Evolutionary conservation across 2,329 filamentous ascomycete genomes (phyloP).

Genomic region (Bipolaris zeicola): DNA sequence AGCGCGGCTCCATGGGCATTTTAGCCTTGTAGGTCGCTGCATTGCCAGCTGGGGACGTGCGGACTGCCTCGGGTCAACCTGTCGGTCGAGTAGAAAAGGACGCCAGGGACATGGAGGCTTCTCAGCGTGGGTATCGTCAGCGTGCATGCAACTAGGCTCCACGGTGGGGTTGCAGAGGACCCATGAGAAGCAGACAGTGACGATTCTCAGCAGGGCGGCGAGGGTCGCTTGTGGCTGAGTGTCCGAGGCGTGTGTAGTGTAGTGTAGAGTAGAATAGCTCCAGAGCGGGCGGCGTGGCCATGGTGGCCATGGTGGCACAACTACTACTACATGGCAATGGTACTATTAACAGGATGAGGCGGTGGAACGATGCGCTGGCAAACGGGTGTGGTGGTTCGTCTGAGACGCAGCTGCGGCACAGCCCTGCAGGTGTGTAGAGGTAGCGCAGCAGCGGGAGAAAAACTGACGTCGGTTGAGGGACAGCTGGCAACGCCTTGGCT

Average conservation of each 20-base stretch:
- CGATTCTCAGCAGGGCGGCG: conserved; percentile 13
- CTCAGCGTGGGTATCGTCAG: conserved; percentile 22
- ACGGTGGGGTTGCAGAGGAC: conserved; percentile 28
- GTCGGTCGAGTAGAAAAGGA: conserved; percentile 13
- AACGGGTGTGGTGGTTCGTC: conserved; percentile 22
- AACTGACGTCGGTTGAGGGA: conserved; percentile 26
- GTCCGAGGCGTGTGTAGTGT: no score
- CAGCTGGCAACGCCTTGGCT: conserved; percentile 47
- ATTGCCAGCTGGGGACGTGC: conserved; percentile 17
- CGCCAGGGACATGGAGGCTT: conserved; percentile 17
- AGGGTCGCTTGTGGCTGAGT: conserved; percentile 31
- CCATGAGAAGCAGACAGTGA: conserved; percentile 9
- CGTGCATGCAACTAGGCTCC: conserved; percentile 23
- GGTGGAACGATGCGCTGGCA: conserved; percentile 34
- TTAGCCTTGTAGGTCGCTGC: background rate
- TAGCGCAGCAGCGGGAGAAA: conserved; percentile 21
- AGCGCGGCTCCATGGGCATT: background rate
- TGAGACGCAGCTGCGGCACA: conserved; percentile 29
- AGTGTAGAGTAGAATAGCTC: no score
- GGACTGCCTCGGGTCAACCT: conserved; percentile 18
- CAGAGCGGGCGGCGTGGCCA: no score
- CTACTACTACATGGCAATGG: no score
- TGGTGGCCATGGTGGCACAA: no score
- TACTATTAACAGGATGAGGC: conserved; percentile 15
- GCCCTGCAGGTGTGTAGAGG: conserved; percentile 22